These are phyloP conservation scores for Amyloporia xantha DNA, from an alignment of 768 basidiomycete genomes.

Conservation along the genomic window DNA sequence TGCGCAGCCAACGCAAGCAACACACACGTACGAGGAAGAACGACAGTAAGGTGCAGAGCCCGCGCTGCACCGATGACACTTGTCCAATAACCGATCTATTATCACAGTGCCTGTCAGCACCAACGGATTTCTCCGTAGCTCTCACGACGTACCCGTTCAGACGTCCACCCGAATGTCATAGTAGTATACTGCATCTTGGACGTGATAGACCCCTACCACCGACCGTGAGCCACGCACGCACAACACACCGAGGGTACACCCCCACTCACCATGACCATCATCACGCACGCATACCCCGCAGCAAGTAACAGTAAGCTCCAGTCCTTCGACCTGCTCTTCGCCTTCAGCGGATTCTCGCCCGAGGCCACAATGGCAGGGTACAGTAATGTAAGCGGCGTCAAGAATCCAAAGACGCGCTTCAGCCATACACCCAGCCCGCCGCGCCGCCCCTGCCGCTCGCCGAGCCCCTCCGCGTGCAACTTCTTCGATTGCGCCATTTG, in stretches of 20 bases:
- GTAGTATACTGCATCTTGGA: constrained; percentile 64
- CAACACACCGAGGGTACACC: too few relatives aligned
- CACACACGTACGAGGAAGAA: constrained; percentile 57
- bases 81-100: constrained; percentile 69
- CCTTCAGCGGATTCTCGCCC: constrained; percentile 33
- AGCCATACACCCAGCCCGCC: constrained; percentile 24
- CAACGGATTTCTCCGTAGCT: not conserved
- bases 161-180: constrained; percentile 55
- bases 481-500: constrained; percentile 37
- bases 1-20: not conserved
- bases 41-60: constrained; percentile 45
- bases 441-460: constrained; percentile 17
- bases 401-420: constrained; percentile 49
- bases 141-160: constrained; percentile 45
- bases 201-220: constrained; percentile 43
- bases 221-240: not conserved
- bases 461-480: constrained; percentile 31
- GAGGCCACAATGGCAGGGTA: constrained; percentile 33
- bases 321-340: constrained; percentile 39
- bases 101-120: not conserved
- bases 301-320: constrained; percentile 62
- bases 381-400: constrained; percentile 67
- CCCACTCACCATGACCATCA: constrained; percentile 41
- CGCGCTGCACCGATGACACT: constrained; percentile 47
- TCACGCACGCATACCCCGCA: constrained; percentile 40